phyloP scores from a whole-genome alignment of 2,329 filamentous ascomycete genomes.

The Fusarium udum region DNA sequence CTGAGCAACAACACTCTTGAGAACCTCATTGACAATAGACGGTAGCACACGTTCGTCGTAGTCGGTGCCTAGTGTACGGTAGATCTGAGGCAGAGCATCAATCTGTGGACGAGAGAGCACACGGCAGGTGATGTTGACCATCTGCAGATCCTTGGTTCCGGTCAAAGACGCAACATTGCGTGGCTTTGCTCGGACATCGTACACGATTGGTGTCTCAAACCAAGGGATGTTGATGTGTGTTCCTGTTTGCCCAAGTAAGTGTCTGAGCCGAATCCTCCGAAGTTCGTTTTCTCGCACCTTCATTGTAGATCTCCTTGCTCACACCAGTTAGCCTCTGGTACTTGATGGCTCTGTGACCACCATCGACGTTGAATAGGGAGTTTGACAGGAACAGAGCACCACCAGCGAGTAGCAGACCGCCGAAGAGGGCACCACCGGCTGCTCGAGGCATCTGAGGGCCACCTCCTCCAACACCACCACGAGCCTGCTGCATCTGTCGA shows the following conservation, averaged over 20 bases:
- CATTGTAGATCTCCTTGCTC: slow-evolving; percentile 92
- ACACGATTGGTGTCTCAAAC: slow-evolving; percentile 96
- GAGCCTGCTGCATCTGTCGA: slow-evolving; percentile 58
- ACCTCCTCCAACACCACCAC: slow-evolving; percentile 55
- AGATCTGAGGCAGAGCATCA: slow-evolving; percentile 92
- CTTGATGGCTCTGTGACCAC: slow-evolving; percentile 98
- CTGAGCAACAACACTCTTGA: slow-evolving; percentile 98
- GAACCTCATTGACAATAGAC: slow-evolving; percentile 97
- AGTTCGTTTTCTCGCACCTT: slow-evolving; percentile 69
- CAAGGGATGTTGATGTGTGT: slow-evolving; percentile 95
- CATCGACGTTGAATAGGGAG: slow-evolving; percentile 85
- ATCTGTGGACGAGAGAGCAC: slow-evolving; percentile 92
- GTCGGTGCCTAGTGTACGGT: slow-evolving; percentile 92
- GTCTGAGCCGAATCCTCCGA: slow-evolving; percentile 26
- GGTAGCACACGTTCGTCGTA: slow-evolving; percentile 97
- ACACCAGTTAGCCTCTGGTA: slow-evolving; percentile 94
- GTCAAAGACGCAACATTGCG: slow-evolving; percentile 96
- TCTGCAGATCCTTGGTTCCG: slow-evolving; percentile 98
- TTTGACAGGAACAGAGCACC: slow-evolving; percentile 65
- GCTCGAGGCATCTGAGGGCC: slow-evolving; percentile 55
- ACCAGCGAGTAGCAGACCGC: slow-evolving; percentile 56
- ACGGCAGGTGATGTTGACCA: slow-evolving; percentile 99
- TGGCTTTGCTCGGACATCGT: slow-evolving; percentile 97
- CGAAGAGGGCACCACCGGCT: slow-evolving; percentile 52
- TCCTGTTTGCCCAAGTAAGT: slow-evolving; percentile 60